Evolutionary conservation across 2,329 filamentous ascomycete species (phyloP), one percentile per base, ranked within the genome.

Genomic region (Annulohypoxylon truncatum): DNA sequence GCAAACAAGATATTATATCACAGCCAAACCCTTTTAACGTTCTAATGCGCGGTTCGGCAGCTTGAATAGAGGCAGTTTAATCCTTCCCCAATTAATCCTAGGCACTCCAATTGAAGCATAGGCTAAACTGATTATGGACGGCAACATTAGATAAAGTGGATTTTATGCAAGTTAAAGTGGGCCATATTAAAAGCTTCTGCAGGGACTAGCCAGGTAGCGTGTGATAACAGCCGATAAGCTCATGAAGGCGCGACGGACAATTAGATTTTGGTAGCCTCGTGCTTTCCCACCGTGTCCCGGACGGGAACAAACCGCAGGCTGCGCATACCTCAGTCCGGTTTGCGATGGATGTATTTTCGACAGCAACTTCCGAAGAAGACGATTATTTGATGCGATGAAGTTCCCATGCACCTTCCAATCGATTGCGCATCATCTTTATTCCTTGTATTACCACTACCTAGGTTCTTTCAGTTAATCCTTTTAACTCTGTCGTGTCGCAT

Each of bases 151-250:
- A 18, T 38, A 18, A 15, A 61, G 42, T 40, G 26, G 48, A 5
- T 33, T 38, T 31, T 20, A 47, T 50, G 46, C 50, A 50, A 44
- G 55, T 15, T 44, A 24, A 42, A 57, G 51, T 50, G 60, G 51
- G 15, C 13, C 50, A 18, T 9, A 42, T 18, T 22, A 10, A n/a
- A 28, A 12, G 22, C 22, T 61, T n/a, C 38, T 68, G 54, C 62
- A 68, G 62, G 66, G 59, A 60, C 51, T 29, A 38, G 5, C n/a
- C 4, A 18, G 35, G 35, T 38, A 35, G 42, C n/a, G 44, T 29
- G 33, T 31, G 66, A 68, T 68, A 68, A 57, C 15, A 18, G 31
- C 26, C 29, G 66, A 68, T 68, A 68, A 68, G 66, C 48, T 66
- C 18, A 22, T 42, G 42, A 56, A 60, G 54, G 48, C 66, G 61